Percentiles rank a stretch among this genome's conserved stretches.
These are phyloP conservation scores for Sextonia rubra DNA, from an alignment of 164 flowering plant species.

Conservation along the genomic window DNA sequence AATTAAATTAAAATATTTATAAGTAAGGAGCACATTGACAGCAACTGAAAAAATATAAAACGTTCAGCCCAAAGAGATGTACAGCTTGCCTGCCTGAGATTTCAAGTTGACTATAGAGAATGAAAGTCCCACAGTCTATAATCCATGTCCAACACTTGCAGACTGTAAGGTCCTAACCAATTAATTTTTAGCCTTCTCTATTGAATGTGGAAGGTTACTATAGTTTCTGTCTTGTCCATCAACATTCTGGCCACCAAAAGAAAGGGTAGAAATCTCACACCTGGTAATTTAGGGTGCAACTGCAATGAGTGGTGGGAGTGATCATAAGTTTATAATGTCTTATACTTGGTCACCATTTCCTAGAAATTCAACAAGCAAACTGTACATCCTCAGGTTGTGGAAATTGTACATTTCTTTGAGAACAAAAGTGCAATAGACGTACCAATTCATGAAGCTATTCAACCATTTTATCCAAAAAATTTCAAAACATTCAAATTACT, in stretches of 20 bases:
- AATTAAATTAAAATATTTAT: too few relatives aligned
- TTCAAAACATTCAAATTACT: conserved; percentile 19
- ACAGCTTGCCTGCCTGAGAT: not conserved
- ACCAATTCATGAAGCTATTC: not conserved
- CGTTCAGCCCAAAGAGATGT: not conserved
- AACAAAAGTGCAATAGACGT: not conserved
- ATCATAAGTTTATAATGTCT: not conserved
- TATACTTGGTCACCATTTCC: too few relatives aligned
- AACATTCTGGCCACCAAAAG: not conserved
- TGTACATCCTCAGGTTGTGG: too few relatives aligned
- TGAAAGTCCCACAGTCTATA: not conserved
- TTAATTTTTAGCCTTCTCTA: not conserved
- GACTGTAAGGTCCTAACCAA: not conserved
- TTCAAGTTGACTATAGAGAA: not conserved
- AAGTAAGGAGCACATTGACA: not conserved
- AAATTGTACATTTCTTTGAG: not conserved
- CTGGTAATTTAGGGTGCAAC: not conserved
- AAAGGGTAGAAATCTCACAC: not conserved
- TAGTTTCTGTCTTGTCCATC: not conserved
- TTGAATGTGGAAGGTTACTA: not conserved
- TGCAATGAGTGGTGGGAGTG: not conserved
- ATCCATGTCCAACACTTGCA: not conserved
- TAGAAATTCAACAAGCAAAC: too few relatives aligned
- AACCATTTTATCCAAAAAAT: not conserved
- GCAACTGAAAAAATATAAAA: not conserved